phyloP scores from a whole-genome alignment of 129 eudicot species.

The Calendula officinalis region DNA sequence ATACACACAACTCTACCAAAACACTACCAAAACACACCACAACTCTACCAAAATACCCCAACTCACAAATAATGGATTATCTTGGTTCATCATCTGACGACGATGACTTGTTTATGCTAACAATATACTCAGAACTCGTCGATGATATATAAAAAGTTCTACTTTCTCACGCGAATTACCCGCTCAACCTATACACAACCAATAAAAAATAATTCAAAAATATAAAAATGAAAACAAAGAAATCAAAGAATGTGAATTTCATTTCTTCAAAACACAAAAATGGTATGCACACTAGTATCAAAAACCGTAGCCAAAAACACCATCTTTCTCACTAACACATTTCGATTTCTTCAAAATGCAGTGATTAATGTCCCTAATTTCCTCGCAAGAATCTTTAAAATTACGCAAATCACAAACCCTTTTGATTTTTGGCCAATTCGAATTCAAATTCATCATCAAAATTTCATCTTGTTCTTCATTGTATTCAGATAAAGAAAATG shows the following conservation, averaged over 20 bases:
- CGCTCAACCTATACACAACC: conserved; percentile 18
- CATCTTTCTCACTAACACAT: conserved; percentile 19
- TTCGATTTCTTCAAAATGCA: conserved; percentile 27
- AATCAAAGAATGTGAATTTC: conserved; percentile 21
- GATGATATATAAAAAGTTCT: no score
- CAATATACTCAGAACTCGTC: no score
- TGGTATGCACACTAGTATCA: conserved; percentile 4
- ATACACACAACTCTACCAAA: no score
- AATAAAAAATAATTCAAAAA: background rate
- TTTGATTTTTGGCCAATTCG: conserved; percentile 2
- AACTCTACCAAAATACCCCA: no score
- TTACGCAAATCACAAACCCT: conserved; percentile 16
- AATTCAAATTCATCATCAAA: conserved; percentile 8
- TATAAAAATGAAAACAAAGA: background rate
- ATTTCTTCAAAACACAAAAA: conserved; percentile 7
- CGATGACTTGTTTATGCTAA: no score
- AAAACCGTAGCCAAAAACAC: conserved; percentile 20
- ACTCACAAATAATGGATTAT: no score
- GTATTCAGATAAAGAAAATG: conserved; percentile 31
- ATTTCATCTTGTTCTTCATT: conserved; percentile 3
- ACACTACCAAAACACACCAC: no score
- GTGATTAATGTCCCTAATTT: background rate
- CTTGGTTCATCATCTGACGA: no score
- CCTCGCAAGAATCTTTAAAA: conserved; percentile 29
- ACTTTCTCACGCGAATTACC: conserved; percentile 15